A percentile compares a stretch with the other conserved stretches of the same genome.
Evolutionary conservation across 306 rosid species (phyloP).

Genomic region (Inga laurina): DNA sequence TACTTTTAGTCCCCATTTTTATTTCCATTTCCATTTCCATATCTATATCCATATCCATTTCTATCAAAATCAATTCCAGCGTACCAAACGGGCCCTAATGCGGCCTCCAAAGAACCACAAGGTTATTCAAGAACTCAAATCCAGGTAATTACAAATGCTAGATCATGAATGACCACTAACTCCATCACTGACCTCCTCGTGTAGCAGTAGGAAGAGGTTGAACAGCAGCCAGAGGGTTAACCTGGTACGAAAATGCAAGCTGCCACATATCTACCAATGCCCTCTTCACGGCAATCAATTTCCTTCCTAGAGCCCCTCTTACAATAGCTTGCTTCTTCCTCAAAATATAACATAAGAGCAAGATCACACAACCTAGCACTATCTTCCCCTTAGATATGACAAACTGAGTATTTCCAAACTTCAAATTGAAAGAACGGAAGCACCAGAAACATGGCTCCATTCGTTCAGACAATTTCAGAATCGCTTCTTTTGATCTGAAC

Average conservation of each 20-base stretch:
- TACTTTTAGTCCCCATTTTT: no score
- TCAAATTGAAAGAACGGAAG: constrained; percentile 61
- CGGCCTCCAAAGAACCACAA: background rate
- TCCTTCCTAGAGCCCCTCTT: constrained; percentile 56
- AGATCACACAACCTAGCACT: constrained; percentile 54
- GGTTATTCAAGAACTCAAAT: background rate
- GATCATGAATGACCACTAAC: constrained; percentile 26
- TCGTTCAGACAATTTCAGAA: constrained; percentile 54
- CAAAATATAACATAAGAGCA: constrained; percentile 54
- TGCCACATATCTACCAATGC: constrained; percentile 77
- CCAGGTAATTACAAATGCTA: constrained; percentile 19
- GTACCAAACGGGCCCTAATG: no score
- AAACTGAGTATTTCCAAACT: constrained; percentile 57
- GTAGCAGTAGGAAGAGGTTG: constrained; percentile 56
- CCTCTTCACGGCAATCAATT: constrained; percentile 44
- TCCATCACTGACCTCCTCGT: constrained; percentile 41
- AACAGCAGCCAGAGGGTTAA: constrained; percentile 84
- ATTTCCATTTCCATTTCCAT: no score
- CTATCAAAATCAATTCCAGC: no score
- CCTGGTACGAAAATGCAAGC: constrained; percentile 91
- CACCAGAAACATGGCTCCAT: constrained; percentile 68
- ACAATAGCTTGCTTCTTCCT: constrained; percentile 59
- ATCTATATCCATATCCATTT: no score
- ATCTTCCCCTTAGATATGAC: constrained; percentile 67
- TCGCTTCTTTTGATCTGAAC: constrained; percentile 38